A percentile compares a stretch with the other conserved stretches of the same genome.
Conservation (phyloP, 2,329 filamentous ascomycete genomes). For the Xylaria sp. region DNA sequence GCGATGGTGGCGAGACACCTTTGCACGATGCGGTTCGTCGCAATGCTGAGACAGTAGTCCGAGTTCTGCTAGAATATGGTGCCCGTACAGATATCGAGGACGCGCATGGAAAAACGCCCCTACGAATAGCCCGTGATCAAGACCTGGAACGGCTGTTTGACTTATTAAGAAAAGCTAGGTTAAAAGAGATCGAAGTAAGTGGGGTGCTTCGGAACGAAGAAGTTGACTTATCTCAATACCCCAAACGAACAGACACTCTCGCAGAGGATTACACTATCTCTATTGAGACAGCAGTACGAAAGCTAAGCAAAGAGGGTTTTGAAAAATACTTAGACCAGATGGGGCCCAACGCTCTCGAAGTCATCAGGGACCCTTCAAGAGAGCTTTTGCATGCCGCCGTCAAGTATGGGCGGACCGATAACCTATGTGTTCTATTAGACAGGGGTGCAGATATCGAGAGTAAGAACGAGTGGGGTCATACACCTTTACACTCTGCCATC, state of each 20-base stretch:
- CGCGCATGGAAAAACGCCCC: not conserved
- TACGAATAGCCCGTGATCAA: constrained; percentile 1
- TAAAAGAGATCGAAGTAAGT: not conserved
- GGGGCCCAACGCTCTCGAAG: not conserved
- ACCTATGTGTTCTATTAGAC: not conserved
- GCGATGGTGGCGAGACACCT: not conserved
- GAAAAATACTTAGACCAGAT: not conserved
- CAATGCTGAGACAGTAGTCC: not conserved
- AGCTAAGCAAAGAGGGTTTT: not conserved
- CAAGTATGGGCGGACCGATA: constrained; percentile 1
- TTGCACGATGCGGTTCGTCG: not conserved
- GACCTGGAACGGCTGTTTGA: not conserved
- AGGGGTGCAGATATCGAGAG: constrained; percentile 1
- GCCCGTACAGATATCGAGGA: constrained; percentile 3
- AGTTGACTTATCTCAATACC: not conserved
- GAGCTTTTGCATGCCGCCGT: not conserved
- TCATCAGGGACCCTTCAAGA: not conserved
- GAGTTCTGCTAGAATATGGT: not conserved
- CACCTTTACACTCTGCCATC: not conserved
- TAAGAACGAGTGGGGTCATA: constrained; percentile 2
- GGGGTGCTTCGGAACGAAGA: not conserved
- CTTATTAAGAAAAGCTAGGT: not conserved
- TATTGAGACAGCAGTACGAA: not conserved
- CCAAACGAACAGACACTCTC: not conserved
- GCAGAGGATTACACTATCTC: not conserved